Conservation (phyloP, 208 protist genomes). For the Leishmania arabica region DNA sequence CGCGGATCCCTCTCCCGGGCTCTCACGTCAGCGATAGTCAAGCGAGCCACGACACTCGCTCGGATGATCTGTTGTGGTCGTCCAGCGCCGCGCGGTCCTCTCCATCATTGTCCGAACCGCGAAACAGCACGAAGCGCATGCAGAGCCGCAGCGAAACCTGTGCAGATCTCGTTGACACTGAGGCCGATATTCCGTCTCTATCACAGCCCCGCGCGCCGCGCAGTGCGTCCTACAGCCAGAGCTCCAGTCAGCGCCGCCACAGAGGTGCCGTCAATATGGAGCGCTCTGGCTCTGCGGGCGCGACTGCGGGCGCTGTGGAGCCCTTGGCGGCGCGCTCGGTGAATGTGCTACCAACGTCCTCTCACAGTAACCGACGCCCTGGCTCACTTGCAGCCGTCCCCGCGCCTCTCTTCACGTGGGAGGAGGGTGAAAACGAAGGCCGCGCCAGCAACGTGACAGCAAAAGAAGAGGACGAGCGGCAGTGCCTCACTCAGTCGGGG, state of each 20-base stretch:
- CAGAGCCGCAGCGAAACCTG: neutral
- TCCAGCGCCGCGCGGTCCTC: conserved; percentile 2
- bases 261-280: neutral
- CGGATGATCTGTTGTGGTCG: conserved; percentile 1
- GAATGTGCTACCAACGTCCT: neutral
- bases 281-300: neutral
- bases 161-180: neutral
- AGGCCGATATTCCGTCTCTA: neutral
- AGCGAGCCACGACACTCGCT: neutral
- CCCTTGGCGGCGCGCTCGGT: neutral
- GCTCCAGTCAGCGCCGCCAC: neutral
- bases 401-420: conserved; percentile 8
- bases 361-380: conserved; percentile 9
- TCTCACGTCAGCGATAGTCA: conserved; percentile 2
- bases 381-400: conserved; percentile 9
- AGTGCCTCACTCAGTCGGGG: neutral
- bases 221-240: neutral
- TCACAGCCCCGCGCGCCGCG: neutral
- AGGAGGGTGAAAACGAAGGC: neutral
- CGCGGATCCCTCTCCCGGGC: neutral
- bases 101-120: neutral
- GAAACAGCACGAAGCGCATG: neutral
- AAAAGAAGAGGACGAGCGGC: neutral
- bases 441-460: neutral
- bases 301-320: neutral